These are phyloP conservation scores for Arthroderma sp. DNA, from an alignment of 2,329 filamentous ascomycete species.

Conservation along the genomic window DNA sequence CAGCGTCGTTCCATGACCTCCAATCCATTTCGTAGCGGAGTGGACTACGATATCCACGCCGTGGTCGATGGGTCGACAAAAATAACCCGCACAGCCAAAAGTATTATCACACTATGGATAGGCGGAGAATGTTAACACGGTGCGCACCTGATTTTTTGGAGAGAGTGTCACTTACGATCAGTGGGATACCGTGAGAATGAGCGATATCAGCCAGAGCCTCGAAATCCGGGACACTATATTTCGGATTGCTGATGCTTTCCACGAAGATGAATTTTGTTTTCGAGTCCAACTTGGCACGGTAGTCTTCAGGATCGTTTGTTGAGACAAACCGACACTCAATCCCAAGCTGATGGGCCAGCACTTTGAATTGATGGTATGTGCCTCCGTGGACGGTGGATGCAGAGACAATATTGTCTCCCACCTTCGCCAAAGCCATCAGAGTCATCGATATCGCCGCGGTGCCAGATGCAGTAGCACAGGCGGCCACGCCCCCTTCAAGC, in stretches of 20 bases:
- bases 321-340: neutral
- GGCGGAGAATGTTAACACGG: no score
- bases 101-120: neutral
- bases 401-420: neutral
- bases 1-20: neutral
- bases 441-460: neutral
- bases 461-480: neutral
- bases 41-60: neutral
- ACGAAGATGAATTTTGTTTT: neutral
- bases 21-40: neutral
- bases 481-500: neutral
- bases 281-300: neutral
- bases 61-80: neutral
- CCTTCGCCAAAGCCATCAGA: neutral
- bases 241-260: neutral
- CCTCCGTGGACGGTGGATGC: neutral
- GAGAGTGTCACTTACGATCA: no score
- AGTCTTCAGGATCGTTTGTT: neutral
- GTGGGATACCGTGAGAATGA: neutral
- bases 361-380: neutral
- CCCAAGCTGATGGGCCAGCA: neutral
- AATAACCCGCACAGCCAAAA: neutral
- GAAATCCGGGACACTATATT: neutral
- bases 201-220: neutral
- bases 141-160: no score